Conservation (phyloP, 305 asterid genomes). For the Fraxinus angustifolia region DNA sequence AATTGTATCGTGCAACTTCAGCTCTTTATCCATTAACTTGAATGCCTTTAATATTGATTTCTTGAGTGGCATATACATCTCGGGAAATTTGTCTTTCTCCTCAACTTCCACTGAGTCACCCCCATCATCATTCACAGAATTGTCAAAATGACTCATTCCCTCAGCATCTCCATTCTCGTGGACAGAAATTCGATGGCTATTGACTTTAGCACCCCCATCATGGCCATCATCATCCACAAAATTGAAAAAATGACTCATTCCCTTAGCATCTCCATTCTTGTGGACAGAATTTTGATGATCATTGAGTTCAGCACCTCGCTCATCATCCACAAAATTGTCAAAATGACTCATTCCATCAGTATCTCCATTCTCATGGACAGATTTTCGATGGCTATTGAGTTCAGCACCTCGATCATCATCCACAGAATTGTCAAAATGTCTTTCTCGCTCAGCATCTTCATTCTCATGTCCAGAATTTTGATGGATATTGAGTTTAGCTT, state of each 20-base stretch:
- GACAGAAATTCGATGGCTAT: slow-evolving; percentile 15
- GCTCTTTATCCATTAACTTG: slow-evolving; percentile 87
- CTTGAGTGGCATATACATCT: slow-evolving; percentile 62
- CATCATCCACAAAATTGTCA: slow-evolving; percentile 69
- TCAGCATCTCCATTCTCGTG: slow-evolving; percentile 12
- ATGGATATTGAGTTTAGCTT: slow-evolving; percentile 30
- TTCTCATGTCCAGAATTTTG: slow-evolving; percentile 12
- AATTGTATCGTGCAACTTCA: slow-evolving; percentile 69
- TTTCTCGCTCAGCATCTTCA: slow-evolving; percentile 26
- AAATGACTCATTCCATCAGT: slow-evolving; percentile 50
- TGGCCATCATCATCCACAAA: slow-evolving; percentile 11
- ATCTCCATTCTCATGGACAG: slow-evolving; percentile 20
- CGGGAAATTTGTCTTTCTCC: slow-evolving; percentile 68
- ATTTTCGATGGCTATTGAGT: slow-evolving; percentile 18
- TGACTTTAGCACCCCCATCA: slow-evolving; percentile 44
- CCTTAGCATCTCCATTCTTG: slow-evolving; percentile 32
- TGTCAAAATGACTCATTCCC: slow-evolving; percentile 62
- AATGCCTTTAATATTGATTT: slow-evolving; percentile 70
- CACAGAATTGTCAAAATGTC: slow-evolving; percentile 38
- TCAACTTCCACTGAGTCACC: slow-evolving; percentile 64
- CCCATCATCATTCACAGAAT: slow-evolving; percentile 28
- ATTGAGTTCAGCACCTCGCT: slow-evolving; percentile 31
- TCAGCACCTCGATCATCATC: neutral
- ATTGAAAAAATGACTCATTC: slow-evolving; percentile 59
- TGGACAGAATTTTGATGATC: slow-evolving; percentile 11